Percentiles rank a stretch among this genome's conserved stretches.
These are phyloP conservation scores for Xylaria sp. DNA, from an alignment of 2,329 filamentous ascomycete species.

Conservation along the genomic window DNA sequence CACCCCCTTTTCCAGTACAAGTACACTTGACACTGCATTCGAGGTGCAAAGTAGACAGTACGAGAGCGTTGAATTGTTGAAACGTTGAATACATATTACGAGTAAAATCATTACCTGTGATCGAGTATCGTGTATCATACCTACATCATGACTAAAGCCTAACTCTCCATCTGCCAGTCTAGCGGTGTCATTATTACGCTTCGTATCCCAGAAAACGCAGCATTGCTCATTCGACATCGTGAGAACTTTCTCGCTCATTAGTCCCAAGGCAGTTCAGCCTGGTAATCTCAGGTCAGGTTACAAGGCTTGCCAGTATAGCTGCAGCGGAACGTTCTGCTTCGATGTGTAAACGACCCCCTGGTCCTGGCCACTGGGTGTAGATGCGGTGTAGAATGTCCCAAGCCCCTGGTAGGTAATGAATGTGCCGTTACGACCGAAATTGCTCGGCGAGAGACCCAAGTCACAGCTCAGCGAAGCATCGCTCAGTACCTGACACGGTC, in stretches of 20 bases:
- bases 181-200: neutral
- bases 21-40: neutral
- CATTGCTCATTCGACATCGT: neutral
- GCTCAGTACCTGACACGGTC: slow-evolving; percentile 13
- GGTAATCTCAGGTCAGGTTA: neutral
- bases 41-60: neutral
- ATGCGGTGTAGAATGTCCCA: slow-evolving; percentile 15
- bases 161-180: neutral
- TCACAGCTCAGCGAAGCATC: slow-evolving; percentile 17
- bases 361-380: slow-evolving; percentile 12
- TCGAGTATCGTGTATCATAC: neutral
- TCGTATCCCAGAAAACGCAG: neutral
- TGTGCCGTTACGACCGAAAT: slow-evolving; percentile 16
- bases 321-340: slow-evolving; percentile 11
- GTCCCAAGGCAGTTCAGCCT: neutral
- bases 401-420: slow-evolving; percentile 13
- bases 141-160: neutral
- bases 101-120: neutral
- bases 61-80: neutral
- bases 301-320: slow-evolving; percentile 17
- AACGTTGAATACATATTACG: neutral
- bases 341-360: slow-evolving; percentile 12
- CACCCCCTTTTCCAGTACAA: neutral
- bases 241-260: neutral
- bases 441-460: slow-evolving; percentile 2